Base-by-base conservation (phyloP, 2,329 filamentous ascomycete genomes). In the Talaromyces rugulosus region DNA sequence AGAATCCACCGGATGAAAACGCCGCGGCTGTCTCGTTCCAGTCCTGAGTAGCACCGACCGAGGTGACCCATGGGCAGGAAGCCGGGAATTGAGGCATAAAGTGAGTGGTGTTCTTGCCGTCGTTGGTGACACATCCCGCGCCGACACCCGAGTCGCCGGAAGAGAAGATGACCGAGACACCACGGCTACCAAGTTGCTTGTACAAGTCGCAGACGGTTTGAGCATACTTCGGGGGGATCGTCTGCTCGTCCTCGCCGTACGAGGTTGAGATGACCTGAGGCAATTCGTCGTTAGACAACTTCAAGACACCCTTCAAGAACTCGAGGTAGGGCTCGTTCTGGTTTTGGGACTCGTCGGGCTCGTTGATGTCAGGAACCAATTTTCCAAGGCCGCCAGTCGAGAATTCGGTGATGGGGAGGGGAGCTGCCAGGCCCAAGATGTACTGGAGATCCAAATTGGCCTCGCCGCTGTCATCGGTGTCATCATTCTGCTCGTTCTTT, bases 301-400 rank as follows among this genome's bases (percentile, higher is more conserved):
- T 71, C 4, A 89, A 76, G 9, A 90, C 78, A 70, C 87, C 83
- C 61, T 83, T 80, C 5, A 88, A 80, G 71, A 87, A 86, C 12
- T 82, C 82, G 2, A 90, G 78, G 71, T 87, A 91, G 0, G 87
- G 87, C 75, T 91, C 88, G 66, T 89, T 87, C 8, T 76, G 76
- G 64, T 86, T 82, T 64, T 77, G 65, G 5, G 68, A 69, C 1
- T 64, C 51, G 27, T 67, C 34, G 11, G 54, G 54, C 71, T 81
- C 69, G 66, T 77, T 75, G 9, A 78, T 67, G 59, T 84, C 81
- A 1, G 83, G 80, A 2, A 80, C 70, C 61, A 83, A 77, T 0
- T 80, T 80, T 55, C 80, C 84, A 23, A 73, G 75, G 33, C 87
- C 87, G 31, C 80, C 86, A 1, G 84, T 87, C 58, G 82, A 84